Conservation (phyloP, 176 grass and related monocot genomes). For the Bonia amplexicaulis region DNA sequence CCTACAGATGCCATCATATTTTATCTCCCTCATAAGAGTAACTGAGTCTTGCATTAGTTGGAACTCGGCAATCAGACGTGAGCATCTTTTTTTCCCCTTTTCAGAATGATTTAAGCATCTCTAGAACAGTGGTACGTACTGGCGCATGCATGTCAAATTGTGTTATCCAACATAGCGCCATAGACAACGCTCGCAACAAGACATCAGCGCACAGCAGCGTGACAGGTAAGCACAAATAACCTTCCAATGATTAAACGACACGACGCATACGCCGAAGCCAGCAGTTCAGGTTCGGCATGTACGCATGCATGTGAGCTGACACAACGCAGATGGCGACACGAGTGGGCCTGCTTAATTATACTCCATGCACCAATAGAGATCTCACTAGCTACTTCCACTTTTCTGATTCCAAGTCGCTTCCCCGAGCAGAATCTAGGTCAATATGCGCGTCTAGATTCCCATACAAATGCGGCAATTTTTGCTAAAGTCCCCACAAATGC, state of each 20-base stretch:
- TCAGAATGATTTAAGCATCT: neutral
- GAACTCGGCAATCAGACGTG: neutral
- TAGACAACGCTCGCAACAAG: neutral
- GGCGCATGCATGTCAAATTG: neutral
- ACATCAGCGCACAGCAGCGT: neutral
- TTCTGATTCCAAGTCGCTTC: neutral
- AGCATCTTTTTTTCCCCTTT: neutral
- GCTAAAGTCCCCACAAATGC: neutral
- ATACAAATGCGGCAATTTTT: neutral
- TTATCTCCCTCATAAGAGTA: no score
- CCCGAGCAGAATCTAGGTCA: conserved; percentile 21
- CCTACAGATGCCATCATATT: no score
- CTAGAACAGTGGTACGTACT: neutral
- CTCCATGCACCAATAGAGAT: neutral
- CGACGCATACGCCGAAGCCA: neutral
- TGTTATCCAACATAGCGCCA: neutral
- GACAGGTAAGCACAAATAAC: neutral
- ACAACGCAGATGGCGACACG: neutral
- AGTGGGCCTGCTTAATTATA: neutral
- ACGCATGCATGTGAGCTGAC: neutral
- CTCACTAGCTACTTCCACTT: neutral
- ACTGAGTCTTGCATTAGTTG: no score
- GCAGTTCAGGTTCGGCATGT: neutral
- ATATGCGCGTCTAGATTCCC: neutral
- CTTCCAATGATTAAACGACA: neutral